Evolutionary conservation across 345 rosid genomes (phyloP).

Genomic region (Eucalyptus regnans): DNA sequence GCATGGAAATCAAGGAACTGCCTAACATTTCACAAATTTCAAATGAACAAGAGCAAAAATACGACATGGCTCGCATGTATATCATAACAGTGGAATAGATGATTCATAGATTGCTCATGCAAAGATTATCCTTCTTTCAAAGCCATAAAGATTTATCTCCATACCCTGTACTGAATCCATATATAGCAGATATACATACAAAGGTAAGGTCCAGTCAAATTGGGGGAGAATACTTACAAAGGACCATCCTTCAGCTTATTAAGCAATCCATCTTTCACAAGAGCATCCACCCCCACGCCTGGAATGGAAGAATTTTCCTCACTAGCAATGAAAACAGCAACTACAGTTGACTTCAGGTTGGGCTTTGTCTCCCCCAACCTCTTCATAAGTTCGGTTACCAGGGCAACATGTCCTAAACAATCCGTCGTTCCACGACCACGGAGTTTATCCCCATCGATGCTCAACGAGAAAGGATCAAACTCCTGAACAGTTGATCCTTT

Average conservation of each 20-base stretch:
- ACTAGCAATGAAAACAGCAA: conserved; percentile 87
- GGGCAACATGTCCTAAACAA: conserved; percentile 95
- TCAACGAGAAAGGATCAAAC: conserved; percentile 85
- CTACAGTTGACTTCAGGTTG: conserved; percentile 55
- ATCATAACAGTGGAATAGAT: not conserved
- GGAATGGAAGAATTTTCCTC: conserved; percentile 86
- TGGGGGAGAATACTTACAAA: conserved; percentile 32
- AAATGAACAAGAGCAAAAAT: not conserved
- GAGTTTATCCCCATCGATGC: conserved; percentile 86
- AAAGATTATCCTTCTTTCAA: not conserved
- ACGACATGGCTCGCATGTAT: not conserved
- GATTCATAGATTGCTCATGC: not conserved
- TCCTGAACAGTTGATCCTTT: conserved; percentile 36
- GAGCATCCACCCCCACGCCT: conserved; percentile 89
- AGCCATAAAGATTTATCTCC: not conserved
- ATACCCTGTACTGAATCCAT: not conserved
- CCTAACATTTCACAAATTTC: not conserved
- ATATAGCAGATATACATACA: not conserved
- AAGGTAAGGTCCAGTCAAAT: not conserved
- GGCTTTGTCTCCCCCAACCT: conserved; percentile 75
- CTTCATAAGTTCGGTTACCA: conserved; percentile 84
- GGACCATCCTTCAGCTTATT: conserved; percentile 89
- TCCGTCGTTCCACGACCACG: conserved; percentile 96
- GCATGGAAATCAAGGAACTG: not conserved
- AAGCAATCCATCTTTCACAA: conserved; percentile 70